Evolutionary conservation across 2,329 filamentous ascomycete species (phyloP), one percentile per base, ranked within the genome.

Genomic region (Cordyceps tenuipes): DNA sequence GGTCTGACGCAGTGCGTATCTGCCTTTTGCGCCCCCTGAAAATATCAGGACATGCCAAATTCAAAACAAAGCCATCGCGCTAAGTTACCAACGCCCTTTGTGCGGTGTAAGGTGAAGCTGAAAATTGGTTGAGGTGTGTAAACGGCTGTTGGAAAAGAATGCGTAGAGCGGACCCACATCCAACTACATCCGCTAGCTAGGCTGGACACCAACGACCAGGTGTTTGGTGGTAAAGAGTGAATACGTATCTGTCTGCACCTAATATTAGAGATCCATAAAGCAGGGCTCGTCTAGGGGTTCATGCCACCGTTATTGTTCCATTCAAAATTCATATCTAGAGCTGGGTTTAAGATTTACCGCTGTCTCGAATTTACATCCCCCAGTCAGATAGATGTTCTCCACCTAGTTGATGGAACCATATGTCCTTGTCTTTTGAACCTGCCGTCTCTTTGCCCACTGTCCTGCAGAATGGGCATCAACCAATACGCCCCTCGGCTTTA

Each of bases 401-500:
- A 23, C 23, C 47, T 52, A 52, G 10, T 50, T 31, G 34, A 43
- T 47, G 47, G 29, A 59, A 46, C 57, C 23, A 13, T 29, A 21
- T 47, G 46, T 29, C 46, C 7, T 43, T 7, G 41, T 8, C 21
- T 53, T n/a, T 19, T 23, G 9, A 46, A 52, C 23, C 7, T n/a
- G 26, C 13, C 57, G 19, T 36, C 26, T 36, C 19, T 21, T 5
- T 51, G 29, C 39, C 59, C 59, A 13, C 59, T 55, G 59, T 55
- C 59, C 59, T 51, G 59, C 59, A 55, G 59, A 56, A 51, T 50
- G 46, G 26, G 39, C 17, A 47, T 44, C 19, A 60, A 55, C 46
- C 44, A 26, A 60, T 56, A 31, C 59, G 59, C 36, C 59, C 59
- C 7, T 60, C 59, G 29, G 59, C 59, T 23, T 60, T 60, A 8